Evolutionary conservation across 2,329 filamentous ascomycete species (phyloP), one percentile per base, ranked within the genome.

Genomic region (Metarhizium brunneum): DNA sequence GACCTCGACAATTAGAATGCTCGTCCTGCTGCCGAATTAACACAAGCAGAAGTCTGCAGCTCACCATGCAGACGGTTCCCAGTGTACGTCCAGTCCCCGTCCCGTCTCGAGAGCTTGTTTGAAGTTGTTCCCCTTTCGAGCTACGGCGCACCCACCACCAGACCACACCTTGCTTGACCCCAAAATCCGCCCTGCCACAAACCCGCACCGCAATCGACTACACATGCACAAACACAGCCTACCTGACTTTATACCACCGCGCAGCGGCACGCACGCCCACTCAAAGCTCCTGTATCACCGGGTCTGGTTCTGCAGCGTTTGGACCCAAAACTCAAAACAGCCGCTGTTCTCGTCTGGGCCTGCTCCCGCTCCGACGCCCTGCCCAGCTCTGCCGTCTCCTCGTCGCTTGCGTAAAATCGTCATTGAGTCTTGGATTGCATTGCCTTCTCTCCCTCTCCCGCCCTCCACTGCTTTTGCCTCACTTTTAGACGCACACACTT

Each of bases 21-120:
- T 63, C 59, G 64, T 60, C 60, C 65, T 61, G 66, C 65, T 65
- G 65, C 65, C 66, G 64, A 68, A 63, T 64, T 64, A 64, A 66
- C 68, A 63, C 66, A 69, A 70, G 68, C 69, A 69, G 68, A 65
- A 63, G 65, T 66, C 66, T 66, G 65, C 68, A 65, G 70, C 69
- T 45, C 43, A 76, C 67, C 65, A 80, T 80, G 77, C 77, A 80
- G 75, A 73, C 77, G 63, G 73, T 80, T 71, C 76, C 77, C 64
- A 76, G 71, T 68, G 73, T 76, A 70, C 71, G 73, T 75, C 36
- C 18, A 38, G 30, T 38, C n/a, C 10, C 38, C 11, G 25, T 25
- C 25, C 25, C 25, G 25, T 50, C 13, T 5, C 18, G 7, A 10
- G 7, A 50, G 10, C 11, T 29, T 51, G 16, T 40, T 11, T 30